Percentiles rank a stretch among this genome's conserved stretches.
These are phyloP conservation scores for Triticum dicoccoides DNA, from an alignment of 176 grass and related monocot species.

Conservation along the genomic window DNA sequence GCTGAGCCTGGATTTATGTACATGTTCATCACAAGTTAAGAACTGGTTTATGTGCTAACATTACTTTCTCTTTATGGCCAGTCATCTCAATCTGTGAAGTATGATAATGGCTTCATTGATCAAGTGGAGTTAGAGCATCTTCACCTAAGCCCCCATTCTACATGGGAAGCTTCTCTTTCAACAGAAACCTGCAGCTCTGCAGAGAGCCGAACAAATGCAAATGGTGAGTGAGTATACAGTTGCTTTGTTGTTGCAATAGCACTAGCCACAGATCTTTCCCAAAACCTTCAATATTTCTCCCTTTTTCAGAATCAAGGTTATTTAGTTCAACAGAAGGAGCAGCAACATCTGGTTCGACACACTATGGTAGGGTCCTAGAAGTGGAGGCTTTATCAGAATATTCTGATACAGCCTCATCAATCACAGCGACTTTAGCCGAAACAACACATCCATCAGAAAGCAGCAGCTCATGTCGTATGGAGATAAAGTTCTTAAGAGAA, in stretches of 20 bases:
- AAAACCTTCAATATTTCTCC: slow-evolving; percentile 25
- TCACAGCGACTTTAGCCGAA: slow-evolving; percentile 43
- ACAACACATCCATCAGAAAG: slow-evolving; percentile 57
- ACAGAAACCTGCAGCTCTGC: slow-evolving; percentile 80
- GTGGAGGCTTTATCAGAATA: slow-evolving; percentile 47
- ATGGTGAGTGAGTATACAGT: slow-evolving; percentile 42
- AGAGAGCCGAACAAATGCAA: slow-evolving; percentile 71
- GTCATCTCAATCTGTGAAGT: slow-evolving; percentile 43
- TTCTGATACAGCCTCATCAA: slow-evolving; percentile 63
- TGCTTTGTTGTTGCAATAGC: slow-evolving; percentile 8
- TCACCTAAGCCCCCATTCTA: slow-evolving; percentile 44
- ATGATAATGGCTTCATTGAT: slow-evolving; percentile 25
- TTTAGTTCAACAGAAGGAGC: slow-evolving; percentile 43
- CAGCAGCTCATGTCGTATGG: slow-evolving; percentile 44
- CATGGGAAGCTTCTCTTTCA: slow-evolving; percentile 69
- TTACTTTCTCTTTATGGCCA: slow-evolving; percentile 25
- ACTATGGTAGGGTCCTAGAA: slow-evolving; percentile 45
- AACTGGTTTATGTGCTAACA: background rate
- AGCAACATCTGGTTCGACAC: slow-evolving; percentile 39
- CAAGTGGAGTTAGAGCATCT: slow-evolving; percentile 37
- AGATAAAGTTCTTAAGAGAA: slow-evolving; percentile 66
- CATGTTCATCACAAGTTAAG: background rate
- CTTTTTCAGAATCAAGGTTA: slow-evolving; percentile 52
- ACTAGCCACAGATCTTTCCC: background rate
- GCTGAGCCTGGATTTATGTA: background rate